Evolutionary conservation across 179 eudicot species (phyloP).

Genomic region (Spergularia azorica): DNA sequence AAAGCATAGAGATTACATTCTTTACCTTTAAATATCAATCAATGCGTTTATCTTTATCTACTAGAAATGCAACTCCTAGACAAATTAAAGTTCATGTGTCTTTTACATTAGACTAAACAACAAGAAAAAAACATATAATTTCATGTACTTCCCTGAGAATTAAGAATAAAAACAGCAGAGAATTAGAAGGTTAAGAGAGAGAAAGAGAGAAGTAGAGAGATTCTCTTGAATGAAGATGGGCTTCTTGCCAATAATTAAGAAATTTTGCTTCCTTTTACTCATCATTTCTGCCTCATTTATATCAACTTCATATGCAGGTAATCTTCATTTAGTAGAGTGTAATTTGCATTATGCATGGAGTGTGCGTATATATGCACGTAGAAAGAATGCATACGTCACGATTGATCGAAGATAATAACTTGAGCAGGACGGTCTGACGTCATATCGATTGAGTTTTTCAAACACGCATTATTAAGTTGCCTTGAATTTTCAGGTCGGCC

Average conservation of each 20-base stretch:
- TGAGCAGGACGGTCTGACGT: too few relatives aligned
- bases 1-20: slow-evolving; percentile 17
- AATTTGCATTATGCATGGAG: too few relatives aligned
- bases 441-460: too few relatives aligned
- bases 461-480: neutral
- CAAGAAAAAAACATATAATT: slow-evolving; percentile 6
- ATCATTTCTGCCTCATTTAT: slow-evolving; percentile 52
- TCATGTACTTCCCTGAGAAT: slow-evolving; percentile 21
- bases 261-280: slow-evolving; percentile 50
- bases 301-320: slow-evolving; percentile 72
- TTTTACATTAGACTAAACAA: slow-evolving; percentile 21
- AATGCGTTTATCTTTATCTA: slow-evolving; percentile 31
- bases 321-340: too few relatives aligned
- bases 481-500: slow-evolving; percentile 26
- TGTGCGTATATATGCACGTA: neutral
- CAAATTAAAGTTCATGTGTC: slow-evolving; percentile 29
- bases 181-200: slow-evolving; percentile 1
- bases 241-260: slow-evolving; percentile 40
- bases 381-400: neutral
- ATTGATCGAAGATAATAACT: too few relatives aligned
- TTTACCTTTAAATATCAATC: slow-evolving; percentile 25
- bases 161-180: slow-evolving; percentile 6
- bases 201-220: neutral
- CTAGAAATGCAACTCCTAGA: too few relatives aligned
- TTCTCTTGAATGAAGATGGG: slow-evolving; percentile 55